These are phyloP conservation scores for Collybia sordida DNA, from an alignment of 768 basidiomycete species.

Conservation along the genomic window DNA sequence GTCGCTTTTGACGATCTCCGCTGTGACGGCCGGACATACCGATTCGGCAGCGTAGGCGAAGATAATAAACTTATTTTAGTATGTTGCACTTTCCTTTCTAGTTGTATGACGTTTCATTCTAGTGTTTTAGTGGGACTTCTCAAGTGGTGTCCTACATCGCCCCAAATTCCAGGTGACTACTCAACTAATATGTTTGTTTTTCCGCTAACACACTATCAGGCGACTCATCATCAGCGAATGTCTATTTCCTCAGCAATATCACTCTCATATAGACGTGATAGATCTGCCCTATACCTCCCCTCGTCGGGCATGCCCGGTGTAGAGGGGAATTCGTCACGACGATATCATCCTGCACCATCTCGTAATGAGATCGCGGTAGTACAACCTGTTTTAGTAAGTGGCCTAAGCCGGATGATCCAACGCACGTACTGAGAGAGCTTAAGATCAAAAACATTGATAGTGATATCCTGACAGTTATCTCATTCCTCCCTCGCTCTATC, in stretches of 20 bases:
- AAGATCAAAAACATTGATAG: slow-evolving; percentile 82
- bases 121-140: slow-evolving; percentile 84
- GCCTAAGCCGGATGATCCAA: neutral
- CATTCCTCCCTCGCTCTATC: slow-evolving; percentile 76
- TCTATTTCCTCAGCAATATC: slow-evolving; percentile 82
- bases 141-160: slow-evolving; percentile 84
- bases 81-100: slow-evolving; percentile 19
- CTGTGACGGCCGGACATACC: slow-evolving; percentile 87
- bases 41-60: slow-evolving; percentile 95
- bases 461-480: slow-evolving; percentile 73
- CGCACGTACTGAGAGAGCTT: neutral
- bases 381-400: slow-evolving; percentile 82
- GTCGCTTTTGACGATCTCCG: slow-evolving; percentile 89
- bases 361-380: slow-evolving; percentile 88
- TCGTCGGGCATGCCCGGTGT: slow-evolving; percentile 30
- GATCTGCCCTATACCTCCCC: slow-evolving; percentile 58
- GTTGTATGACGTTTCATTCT: slow-evolving; percentile 9
- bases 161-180: slow-evolving; percentile 66
- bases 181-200: neutral
- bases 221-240: slow-evolving; percentile 68
- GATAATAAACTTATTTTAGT: slow-evolving; percentile 94
- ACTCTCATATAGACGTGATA: slow-evolving; percentile 63
- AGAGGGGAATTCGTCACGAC: slow-evolving; percentile 41
- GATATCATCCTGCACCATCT: slow-evolving; percentile 88
- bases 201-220: slow-evolving; percentile 22